These are phyloP conservation scores for Didymella segeticola DNA, from an alignment of 2,329 filamentous ascomycete species.

Conservation along the genomic window DNA sequence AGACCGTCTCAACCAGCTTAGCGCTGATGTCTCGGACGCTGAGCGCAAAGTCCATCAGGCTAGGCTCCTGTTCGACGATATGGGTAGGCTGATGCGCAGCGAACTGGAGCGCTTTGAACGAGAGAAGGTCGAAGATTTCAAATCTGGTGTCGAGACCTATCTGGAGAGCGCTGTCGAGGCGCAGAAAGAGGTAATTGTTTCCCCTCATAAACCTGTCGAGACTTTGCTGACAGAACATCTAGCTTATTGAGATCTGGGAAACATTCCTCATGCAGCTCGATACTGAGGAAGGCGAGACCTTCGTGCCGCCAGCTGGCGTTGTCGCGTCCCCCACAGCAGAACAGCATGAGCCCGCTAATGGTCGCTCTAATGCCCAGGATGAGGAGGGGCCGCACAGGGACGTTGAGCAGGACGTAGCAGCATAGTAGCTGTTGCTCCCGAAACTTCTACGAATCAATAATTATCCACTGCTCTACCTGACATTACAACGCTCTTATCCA, in stretches of 20 bases:
- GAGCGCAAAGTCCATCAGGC: conserved; percentile 93
- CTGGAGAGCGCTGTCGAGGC: conserved; percentile 96
- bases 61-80: conserved; percentile 90
- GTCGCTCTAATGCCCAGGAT: conserved; percentile 18
- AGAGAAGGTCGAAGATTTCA: conserved; percentile 99
- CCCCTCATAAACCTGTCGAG: neutral
- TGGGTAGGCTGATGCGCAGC: conserved; percentile 89
- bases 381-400: conserved; percentile 1
- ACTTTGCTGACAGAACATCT: conserved; percentile 18
- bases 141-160: conserved; percentile 97
- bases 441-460: neutral
- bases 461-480: neutral
- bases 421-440: conserved; percentile 6
- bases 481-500: neutral
- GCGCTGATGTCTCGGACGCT: conserved; percentile 91
- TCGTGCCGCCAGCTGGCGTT: conserved; percentile 48
- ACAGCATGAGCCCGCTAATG: conserved; percentile 19
- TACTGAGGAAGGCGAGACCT: conserved; percentile 75
- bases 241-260: conserved; percentile 92
- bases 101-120: conserved; percentile 94
- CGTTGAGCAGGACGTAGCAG: conserved; percentile 8
- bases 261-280: conserved; percentile 97
- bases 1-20: conserved; percentile 89
- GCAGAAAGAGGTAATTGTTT: conserved; percentile 84
- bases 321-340: conserved; percentile 39